Evolutionary conservation across 176 grass and related monocot species (phyloP).

Genomic region (Oryza glaberrima): DNA sequence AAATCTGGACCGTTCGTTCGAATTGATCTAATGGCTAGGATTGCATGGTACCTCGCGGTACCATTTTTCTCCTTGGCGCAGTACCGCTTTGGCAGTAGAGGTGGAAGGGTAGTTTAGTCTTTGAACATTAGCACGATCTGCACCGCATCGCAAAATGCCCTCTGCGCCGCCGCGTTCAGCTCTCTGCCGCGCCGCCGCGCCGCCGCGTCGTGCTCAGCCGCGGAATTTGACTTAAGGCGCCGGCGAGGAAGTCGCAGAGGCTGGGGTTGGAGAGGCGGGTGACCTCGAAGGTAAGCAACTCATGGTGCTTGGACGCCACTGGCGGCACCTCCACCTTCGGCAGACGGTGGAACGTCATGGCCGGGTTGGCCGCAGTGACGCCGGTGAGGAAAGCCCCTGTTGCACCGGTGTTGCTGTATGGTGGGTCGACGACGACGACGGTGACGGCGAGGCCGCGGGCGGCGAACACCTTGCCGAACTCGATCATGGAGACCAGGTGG

Average conservation of each 20-base stretch:
- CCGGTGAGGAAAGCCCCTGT: constrained; percentile 50
- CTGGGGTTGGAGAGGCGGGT: constrained; percentile 40
- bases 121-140: too few species aligned
- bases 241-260: constrained; percentile 48
- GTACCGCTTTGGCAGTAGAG: too few species aligned
- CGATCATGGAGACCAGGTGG: constrained; percentile 82
- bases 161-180: too few species aligned
- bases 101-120: too few species aligned
- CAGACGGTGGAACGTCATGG: constrained; percentile 54
- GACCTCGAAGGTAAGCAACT: constrained; percentile 50
- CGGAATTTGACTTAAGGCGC: not conserved
- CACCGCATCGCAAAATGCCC: too few species aligned
- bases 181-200: too few species aligned
- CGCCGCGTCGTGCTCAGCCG: too few species aligned
- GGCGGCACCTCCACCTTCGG: constrained; percentile 34
- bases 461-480: constrained; percentile 58
- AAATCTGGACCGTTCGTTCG: too few species aligned
- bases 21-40: too few species aligned
- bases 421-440: constrained; percentile 60
- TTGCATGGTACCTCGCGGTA: too few species aligned
- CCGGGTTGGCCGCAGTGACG: constrained; percentile 54
- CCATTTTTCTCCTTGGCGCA: too few species aligned
- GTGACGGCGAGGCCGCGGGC: constrained; percentile 47
- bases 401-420: constrained; percentile 47
- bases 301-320: constrained; percentile 34